phyloP scores from a whole-genome alignment of 768 basidiomycete species.

The Boletus insuetus region DNA sequence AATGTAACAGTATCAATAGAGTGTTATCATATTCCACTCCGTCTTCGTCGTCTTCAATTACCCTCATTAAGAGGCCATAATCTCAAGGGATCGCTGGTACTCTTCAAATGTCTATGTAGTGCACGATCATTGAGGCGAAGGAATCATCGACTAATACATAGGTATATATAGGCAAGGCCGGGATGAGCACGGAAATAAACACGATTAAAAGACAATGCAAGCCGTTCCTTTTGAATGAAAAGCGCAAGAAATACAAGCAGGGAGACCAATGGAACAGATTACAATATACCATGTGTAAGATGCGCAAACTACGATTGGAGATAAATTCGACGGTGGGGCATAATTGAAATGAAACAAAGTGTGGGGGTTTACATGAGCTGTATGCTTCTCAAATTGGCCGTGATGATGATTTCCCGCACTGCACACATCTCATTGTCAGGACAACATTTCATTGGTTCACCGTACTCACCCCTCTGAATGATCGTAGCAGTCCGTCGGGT shows the following conservation, averaged over 20 bases:
- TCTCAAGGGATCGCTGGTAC: background rate
- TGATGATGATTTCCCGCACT: conserved; percentile 74
- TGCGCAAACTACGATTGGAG: conserved; percentile 11
- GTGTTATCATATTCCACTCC: conserved; percentile 13
- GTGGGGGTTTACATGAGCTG: conserved; percentile 30
- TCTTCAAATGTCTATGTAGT: conserved; percentile 3
- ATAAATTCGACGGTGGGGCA: conserved; percentile 6
- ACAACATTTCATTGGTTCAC: background rate
- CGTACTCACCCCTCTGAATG: conserved; percentile 61
- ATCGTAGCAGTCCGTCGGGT: conserved; percentile 70
- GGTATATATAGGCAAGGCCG: conserved; percentile 18
- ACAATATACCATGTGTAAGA: conserved; percentile 17
- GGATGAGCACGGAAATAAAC: background rate
- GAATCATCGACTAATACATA: conserved; percentile 22
- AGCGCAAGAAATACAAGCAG: conserved; percentile 16
- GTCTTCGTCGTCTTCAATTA: background rate
- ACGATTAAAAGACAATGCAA: conserved; percentile 11
- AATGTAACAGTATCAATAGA: conserved; percentile 49
- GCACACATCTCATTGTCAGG: conserved; percentile 3
- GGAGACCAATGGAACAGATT: conserved; percentile 11
- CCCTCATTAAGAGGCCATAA: background rate
- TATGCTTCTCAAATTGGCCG: conserved; percentile 59
- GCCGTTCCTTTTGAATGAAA: conserved; percentile 8
- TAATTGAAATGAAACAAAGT: background rate
- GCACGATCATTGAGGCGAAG: background rate